Conservation (phyloP, 2,329 filamentous ascomycete species). For the Aureobasidium pullulans region DNA sequence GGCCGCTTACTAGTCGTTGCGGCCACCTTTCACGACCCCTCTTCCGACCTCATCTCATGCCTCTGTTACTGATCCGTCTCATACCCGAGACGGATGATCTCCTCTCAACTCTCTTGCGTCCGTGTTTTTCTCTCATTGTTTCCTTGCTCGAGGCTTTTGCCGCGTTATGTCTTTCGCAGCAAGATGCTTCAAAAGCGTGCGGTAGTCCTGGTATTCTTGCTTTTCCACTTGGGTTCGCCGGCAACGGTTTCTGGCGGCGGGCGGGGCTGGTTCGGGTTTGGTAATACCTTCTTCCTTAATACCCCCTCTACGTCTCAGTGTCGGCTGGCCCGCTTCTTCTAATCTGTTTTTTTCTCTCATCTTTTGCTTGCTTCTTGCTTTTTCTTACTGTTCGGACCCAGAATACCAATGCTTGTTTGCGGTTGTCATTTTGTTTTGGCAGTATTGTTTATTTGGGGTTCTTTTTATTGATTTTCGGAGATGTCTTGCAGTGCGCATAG, state of each 20-base stretch:
- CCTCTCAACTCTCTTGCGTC: slow-evolving; percentile 5
- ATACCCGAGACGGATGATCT: slow-evolving; percentile 1
- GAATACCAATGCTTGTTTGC: slow-evolving; percentile 26
- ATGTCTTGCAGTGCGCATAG: slow-evolving; percentile 14
- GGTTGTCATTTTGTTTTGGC: not conserved
- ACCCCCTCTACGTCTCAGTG: slow-evolving; percentile 10
- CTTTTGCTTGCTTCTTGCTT: slow-evolving; percentile 10
- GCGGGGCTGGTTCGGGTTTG: not conserved
- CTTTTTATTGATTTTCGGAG: slow-evolving; percentile 7
- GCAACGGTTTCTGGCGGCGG: slow-evolving; percentile 6
- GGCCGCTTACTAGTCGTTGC: slow-evolving; percentile 16
- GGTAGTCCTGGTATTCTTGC: slow-evolving; percentile 5
- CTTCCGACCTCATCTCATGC: not conserved
- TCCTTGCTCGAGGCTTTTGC: not conserved
- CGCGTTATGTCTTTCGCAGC: slow-evolving; percentile 2
- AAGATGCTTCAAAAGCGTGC: slow-evolving; percentile 9
- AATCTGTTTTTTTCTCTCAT: slow-evolving; percentile 17
- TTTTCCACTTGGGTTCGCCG: slow-evolving; percentile 12
- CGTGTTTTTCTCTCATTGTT: not conserved
- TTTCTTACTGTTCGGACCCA: slow-evolving; percentile 22
- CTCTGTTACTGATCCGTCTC: slow-evolving; percentile 1
- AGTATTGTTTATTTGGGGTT: slow-evolving; percentile 1
- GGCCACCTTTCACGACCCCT: slow-evolving; percentile 3
- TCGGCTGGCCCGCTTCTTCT: slow-evolving; percentile 30
- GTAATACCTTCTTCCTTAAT: slow-evolving; percentile 15